Conservation (phyloP, 2,329 filamentous ascomycete genomes). For the Apiospora aurea region DNA sequence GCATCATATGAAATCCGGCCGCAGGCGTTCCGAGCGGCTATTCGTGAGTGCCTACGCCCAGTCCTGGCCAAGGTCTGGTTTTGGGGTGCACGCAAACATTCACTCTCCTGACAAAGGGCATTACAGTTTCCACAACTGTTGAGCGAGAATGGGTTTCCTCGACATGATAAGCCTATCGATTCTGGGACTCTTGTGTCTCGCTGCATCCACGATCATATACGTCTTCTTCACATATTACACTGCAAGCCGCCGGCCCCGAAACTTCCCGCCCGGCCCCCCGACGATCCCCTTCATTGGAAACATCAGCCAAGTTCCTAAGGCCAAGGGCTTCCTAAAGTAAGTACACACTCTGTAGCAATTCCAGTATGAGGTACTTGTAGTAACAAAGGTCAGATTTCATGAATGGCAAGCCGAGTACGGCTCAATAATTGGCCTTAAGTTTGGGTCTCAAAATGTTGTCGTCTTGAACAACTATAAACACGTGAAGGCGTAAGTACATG, state of each 20-base stretch:
- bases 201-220: too few species aligned
- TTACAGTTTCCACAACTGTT: too few species aligned
- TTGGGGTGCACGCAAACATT: too few species aligned
- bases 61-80: too few species aligned
- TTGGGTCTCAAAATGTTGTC: conserved; percentile 24
- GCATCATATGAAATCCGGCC: too few species aligned
- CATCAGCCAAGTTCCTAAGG: conserved; percentile 33
- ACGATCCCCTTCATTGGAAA: conserved; percentile 33
- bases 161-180: too few species aligned
- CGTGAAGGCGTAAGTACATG: conserved; percentile 23
- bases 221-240: conserved; percentile 22
- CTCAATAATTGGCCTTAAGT: conserved; percentile 24
- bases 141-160: too few species aligned
- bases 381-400: conserved; percentile 6
- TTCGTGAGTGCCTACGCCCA: too few species aligned
- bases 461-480: conserved; percentile 24
- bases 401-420: conserved; percentile 13
- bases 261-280: conserved; percentile 35
- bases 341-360: conserved; percentile 30
- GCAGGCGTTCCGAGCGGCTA: too few species aligned
- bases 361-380: conserved; percentile 28
- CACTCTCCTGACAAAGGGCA: too few species aligned
- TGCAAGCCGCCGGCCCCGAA: conserved; percentile 24
- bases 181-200: too few species aligned
- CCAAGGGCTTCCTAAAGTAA: conserved; percentile 31